Evolutionary conservation across 371 early-diverging fungal genomes (phyloP), one percentile per base, ranked within the genome.

Genomic region (Mortierella sp.): DNA sequence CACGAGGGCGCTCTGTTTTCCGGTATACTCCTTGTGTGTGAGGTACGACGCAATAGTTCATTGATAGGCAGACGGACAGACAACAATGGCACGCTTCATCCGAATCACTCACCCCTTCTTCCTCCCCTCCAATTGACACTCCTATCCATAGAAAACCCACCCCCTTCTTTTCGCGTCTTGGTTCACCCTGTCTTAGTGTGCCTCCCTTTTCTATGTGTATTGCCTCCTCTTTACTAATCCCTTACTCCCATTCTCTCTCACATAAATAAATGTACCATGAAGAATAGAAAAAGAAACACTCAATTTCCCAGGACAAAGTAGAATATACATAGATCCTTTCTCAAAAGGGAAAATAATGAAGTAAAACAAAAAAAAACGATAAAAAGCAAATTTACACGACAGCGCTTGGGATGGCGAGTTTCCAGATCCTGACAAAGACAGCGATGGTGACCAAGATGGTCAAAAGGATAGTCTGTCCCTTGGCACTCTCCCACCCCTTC

Each of bases 341-440:
- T 11, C 16, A 24, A 35, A 21, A 29, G 55, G 8, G 55, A 51
- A 43, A 49, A 32, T 3, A 43, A 38, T n/a, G 48, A 46, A 46
- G 48, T 4, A 38, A 68, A 58, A 44, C 12, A 35, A 58, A 44
- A 14, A 35, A 41, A 21, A 72, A 29, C 35, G 32, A 55, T 35
- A 43, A 24, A 35, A 14, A 11, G 68, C 21, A 7, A 14, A 51
- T 77, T 77, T 81, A 81, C 81, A 81, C 77, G 24, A 81, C 81
- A 68, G 81, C 81, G 12, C 68, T 35, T 14, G 77, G 81, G 1
- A 81, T 32, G 3, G 81, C 77, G 35, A 77, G 71, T 35, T 77
- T 81, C 81, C 81, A 81, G 71, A 81, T 81, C 68, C 81, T 60
- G 70, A 81, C 81, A 76, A 81, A 43, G 48, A 70, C 48, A 7